Evolutionary conservation across 2,329 filamentous ascomycete species (phyloP).

Genomic region (Sporothrix protearum): DNA sequence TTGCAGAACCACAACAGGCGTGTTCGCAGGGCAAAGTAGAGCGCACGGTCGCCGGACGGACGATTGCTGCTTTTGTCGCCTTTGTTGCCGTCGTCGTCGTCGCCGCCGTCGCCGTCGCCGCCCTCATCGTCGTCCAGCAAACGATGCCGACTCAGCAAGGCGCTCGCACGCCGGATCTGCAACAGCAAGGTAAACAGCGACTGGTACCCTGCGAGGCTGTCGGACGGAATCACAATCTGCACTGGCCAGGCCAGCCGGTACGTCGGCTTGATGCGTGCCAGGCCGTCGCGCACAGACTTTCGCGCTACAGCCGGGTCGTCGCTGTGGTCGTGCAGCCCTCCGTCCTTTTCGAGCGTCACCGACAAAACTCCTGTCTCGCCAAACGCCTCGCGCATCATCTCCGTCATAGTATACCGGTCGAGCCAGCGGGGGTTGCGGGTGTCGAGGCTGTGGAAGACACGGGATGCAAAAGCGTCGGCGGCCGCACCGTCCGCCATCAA

Average conservation of each 20-base stretch:
- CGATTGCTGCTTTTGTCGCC: neutral
- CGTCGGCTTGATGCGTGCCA: constrained; percentile 61
- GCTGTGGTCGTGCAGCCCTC: neutral
- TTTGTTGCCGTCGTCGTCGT: constrained; percentile 31
- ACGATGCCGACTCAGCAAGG: constrained; percentile 58
- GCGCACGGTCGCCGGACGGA: constrained; percentile 39
- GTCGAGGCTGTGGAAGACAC: constrained; percentile 74
- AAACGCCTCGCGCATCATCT: constrained; percentile 71
- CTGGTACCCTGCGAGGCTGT: constrained; percentile 65
- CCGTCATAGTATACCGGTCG: constrained; percentile 76
- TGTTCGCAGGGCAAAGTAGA: constrained; percentile 61
- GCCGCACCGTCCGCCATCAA: constrained; percentile 70
- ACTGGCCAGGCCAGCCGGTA: constrained; percentile 67
- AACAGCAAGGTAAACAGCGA: constrained; percentile 70
- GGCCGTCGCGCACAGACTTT: constrained; percentile 56
- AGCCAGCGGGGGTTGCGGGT: constrained; percentile 61
- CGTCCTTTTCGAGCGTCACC: constrained; percentile 1
- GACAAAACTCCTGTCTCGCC: constrained; percentile 39
- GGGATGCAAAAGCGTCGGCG: constrained; percentile 61
- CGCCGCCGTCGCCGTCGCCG: neutral
- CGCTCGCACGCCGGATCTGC: constrained; percentile 69
- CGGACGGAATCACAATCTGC: constrained; percentile 68
- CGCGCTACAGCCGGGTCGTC: constrained; percentile 46
- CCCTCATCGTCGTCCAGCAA: constrained; percentile 38
- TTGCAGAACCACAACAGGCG: constrained; percentile 75